A percentile compares a stretch with the other conserved stretches of the same genome.
phyloP scores from a whole-genome alignment of 2,329 filamentous ascomycete species.

The Leptosphaerulina australis region DNA sequence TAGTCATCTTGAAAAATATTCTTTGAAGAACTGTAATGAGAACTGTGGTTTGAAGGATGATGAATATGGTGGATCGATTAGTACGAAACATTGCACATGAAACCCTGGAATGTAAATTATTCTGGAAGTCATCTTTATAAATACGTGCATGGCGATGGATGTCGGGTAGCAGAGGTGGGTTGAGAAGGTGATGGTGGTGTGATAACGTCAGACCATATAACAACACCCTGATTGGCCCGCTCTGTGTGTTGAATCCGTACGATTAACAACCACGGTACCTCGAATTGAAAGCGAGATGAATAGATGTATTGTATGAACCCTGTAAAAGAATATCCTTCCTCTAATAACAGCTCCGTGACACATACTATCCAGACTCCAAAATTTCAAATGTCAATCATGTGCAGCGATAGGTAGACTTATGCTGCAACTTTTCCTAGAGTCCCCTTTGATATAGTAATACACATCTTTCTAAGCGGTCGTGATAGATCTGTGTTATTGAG shows the following conservation, averaged over 20 bases:
- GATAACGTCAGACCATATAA: conserved; percentile 10
- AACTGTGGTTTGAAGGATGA: conserved; percentile 17
- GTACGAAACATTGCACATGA: background rate
- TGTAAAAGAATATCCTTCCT: background rate
- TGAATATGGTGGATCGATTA: conserved; percentile 7
- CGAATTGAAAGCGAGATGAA: background rate
- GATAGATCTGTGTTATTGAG: too few species aligned
- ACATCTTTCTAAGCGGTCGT: too few species aligned
- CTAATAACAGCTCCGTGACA: background rate
- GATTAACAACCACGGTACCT: background rate
- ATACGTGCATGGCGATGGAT: background rate
- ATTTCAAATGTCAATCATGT: background rate
- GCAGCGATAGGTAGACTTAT: background rate
- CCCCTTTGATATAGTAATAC: too few species aligned
- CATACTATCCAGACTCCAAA: background rate
- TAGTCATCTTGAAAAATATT: conserved; percentile 15
- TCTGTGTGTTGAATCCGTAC: background rate
- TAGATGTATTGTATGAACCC: background rate
- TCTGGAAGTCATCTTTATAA: background rate
- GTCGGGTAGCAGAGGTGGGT: background rate
- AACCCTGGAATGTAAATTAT: background rate
- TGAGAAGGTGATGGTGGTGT: conserved; percentile 13
- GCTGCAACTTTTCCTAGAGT: too few species aligned
- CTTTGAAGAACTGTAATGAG: conserved; percentile 17
- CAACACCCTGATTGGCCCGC: background rate